A percentile compares a stretch with the other conserved stretches of the same genome.
These are phyloP conservation scores for Globisporangium uncinulatum DNA, from an alignment of 352 stramenopile genomes.

Conservation along the genomic window DNA sequence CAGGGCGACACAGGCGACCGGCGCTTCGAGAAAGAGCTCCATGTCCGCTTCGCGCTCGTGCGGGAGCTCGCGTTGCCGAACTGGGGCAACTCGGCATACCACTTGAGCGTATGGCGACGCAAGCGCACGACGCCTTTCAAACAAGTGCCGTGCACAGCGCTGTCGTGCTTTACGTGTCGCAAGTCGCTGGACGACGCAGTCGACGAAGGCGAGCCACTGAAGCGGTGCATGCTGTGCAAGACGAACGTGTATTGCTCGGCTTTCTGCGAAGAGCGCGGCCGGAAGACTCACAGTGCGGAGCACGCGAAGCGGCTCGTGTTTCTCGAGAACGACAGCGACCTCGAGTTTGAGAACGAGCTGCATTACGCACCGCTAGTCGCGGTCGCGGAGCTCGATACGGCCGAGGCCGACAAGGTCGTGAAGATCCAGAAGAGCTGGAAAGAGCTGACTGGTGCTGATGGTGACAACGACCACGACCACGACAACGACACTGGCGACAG, in stretches of 20 bases:
- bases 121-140: conserved; percentile 11
- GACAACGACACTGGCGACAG: neutral
- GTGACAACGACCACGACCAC: neutral
- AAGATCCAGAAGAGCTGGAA: conserved; percentile 41
- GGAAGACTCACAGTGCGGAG: conserved; percentile 43
- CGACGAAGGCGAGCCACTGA: conserved; percentile 35
- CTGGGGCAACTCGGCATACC: conserved; percentile 76
- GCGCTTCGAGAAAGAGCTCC: conserved; percentile 58
- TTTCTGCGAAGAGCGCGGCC: conserved; percentile 35
- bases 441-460: conserved; percentile 13
- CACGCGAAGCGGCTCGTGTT: conserved; percentile 71
- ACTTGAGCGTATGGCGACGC: conserved; percentile 64
- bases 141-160: conserved; percentile 2
- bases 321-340: conserved; percentile 37
- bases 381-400: conserved; percentile 24
- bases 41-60: conserved; percentile 42
- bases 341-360: conserved; percentile 59
- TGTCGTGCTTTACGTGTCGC: conserved; percentile 44
- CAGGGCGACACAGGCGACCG: conserved; percentile 69
- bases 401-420: conserved; percentile 21
- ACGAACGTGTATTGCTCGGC: conserved; percentile 75
- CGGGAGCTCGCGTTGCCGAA: conserved; percentile 61
- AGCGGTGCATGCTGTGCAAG: conserved; percentile 70
- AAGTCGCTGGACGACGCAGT: conserved; percentile 29
- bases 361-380: conserved; percentile 50